Evolutionary conservation across 1,284 basidiomycete species (phyloP), one percentile per base, ranked within the genome.

Genomic region (Cerrena zonata): DNA sequence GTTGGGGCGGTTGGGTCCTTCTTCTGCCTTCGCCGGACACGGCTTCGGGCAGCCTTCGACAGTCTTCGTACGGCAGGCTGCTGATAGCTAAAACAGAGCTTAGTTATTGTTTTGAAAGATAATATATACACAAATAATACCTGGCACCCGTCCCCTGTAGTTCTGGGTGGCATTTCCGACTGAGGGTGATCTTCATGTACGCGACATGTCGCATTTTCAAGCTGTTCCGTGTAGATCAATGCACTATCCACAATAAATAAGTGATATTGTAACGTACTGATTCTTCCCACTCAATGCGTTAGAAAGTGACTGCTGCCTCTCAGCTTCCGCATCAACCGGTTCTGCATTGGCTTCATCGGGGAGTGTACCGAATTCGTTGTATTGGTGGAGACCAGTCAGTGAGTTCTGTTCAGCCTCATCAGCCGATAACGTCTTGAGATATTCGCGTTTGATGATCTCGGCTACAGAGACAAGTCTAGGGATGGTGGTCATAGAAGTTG

Each of bases 381-480:
- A 92, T 63, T 94, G 91, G 68, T 90, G 82, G 43, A 94, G 66
- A 3, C 86, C 80, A 10, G 58, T 57, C 4, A 66, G 54, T 2
- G 49, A 49, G 0, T 63, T 63, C 2, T 44, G 45, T 18, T 62
- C 58, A 0, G 66, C 64, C 21, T 77, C 63, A 15, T 70, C 61
- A 1, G 70, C 61, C 0, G 73, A 71, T 10, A 80, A 68, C 27
- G 61, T 64, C 53, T 80, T 80, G 54, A 88, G 53, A 61, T 83
- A 90, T 60, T 91, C 86, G 27, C 90, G 78, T 65, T 93, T 92
- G 59, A 91, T 80, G 51, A 91, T 89, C 67, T 94, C 91, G 0
- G 82, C 84, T 3, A 91, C 84, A 0, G 85, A 81, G 46, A 93
- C 73, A 5, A 93, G 73, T 1, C 83, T 79, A 0, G 88, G 81